Conservation (phyloP, 768 basidiomycete genomes). For the Pleurotus citrinopileatus region DNA sequence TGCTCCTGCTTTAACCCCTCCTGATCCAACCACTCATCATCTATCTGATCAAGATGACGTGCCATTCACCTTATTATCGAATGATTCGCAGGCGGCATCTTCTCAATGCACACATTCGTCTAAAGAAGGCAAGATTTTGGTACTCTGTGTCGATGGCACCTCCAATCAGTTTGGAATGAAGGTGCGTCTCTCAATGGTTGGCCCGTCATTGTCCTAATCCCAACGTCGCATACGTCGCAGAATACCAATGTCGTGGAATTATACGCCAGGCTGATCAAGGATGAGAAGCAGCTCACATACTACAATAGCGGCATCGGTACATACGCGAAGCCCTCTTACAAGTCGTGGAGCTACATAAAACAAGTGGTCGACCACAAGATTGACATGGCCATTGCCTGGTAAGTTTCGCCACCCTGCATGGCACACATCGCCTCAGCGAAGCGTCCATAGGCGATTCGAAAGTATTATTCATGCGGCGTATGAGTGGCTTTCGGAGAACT, state of each 20-base stretch:
- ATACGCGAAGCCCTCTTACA: slow-evolving; percentile 20
- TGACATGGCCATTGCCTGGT: slow-evolving; percentile 38
- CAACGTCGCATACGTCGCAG: no score
- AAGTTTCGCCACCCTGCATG: slow-evolving; percentile 1
- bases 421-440: background rate
- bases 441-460: slow-evolving; percentile 24
- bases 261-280: slow-evolving; percentile 20
- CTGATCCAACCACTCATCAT: no score
- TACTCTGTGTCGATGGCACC: no score
- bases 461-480: slow-evolving; percentile 22
- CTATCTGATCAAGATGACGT: no score
- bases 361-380: slow-evolving; percentile 22
- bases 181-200: no score
- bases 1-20: no score
- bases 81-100: no score
- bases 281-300: slow-evolving; percentile 23
- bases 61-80: no score
- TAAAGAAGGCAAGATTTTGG: no score
- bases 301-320: slow-evolving; percentile 33
- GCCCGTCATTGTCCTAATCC: no score
- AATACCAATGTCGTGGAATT: slow-evolving; percentile 31
- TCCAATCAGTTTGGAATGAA: no score
- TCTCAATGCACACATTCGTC: no score
- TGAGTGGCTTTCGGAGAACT: slow-evolving; percentile 25
- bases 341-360: slow-evolving; percentile 15